Evolutionary conservation across 441 rosid genomes (phyloP).

Genomic region (Geranium incanum): DNA sequence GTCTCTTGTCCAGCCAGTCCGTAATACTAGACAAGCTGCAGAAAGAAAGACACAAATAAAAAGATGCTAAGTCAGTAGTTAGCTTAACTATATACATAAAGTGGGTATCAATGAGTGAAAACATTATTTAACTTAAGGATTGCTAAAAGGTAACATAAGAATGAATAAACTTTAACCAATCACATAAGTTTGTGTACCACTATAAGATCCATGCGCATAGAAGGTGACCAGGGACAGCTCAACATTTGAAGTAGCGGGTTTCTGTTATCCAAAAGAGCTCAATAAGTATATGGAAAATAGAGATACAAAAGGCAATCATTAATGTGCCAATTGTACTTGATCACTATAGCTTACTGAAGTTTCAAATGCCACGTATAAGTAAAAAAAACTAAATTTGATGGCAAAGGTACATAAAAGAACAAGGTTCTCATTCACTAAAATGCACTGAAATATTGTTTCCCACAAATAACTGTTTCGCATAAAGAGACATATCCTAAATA

Average conservation of each 20-base stretch:
- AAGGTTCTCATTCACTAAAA: not conserved
- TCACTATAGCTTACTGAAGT: not conserved
- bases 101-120: not conserved
- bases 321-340: not conserved
- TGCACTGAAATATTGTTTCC: not conserved
- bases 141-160: not conserved
- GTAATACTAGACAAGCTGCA: conserved; percentile 81
- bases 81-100: not conserved
- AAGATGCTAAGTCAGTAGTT: conserved; percentile 3
- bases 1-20: conserved; percentile 92
- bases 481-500: not conserved
- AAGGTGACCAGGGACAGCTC: conserved; percentile 71
- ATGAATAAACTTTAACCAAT: not conserved
- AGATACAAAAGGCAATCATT: not conserved
- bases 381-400: too few relatives aligned
- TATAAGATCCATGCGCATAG: conserved; percentile 71
- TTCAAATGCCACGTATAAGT: not conserved
- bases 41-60: conserved; percentile 10
- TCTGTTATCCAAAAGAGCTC: conserved; percentile 37
- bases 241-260: conserved; percentile 42
- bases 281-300: not conserved
- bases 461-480: not conserved
- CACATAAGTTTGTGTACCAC: conserved; percentile 32
- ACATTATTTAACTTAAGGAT: not conserved
- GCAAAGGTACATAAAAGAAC: not conserved